Evolutionary conservation across 805 yeast species (phyloP).

Genomic region (Zygosaccharomyces bisporus): DNA sequence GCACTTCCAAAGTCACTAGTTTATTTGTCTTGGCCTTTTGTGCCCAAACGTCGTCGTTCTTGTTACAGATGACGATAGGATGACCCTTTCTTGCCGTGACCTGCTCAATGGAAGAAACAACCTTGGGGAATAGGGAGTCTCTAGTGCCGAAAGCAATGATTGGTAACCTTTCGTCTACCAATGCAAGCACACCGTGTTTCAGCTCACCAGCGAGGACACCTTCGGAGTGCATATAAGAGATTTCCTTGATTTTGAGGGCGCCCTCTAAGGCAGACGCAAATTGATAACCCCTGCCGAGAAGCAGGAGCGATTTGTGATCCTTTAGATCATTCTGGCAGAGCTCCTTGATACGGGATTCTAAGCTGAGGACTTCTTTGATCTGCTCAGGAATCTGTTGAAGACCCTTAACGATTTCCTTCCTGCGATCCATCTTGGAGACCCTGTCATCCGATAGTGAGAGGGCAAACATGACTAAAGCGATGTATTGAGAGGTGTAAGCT

Average conservation of each 20-base stretch:
- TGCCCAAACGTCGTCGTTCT: constrained; percentile 62
- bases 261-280: constrained; percentile 97
- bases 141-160: constrained; percentile 94
- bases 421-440: constrained; percentile 70
- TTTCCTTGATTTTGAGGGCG: constrained; percentile 96
- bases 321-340: constrained; percentile 72
- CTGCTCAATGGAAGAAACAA: constrained; percentile 91
- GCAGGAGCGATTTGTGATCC: constrained; percentile 78
- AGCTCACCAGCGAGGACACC: constrained; percentile 99
- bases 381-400: constrained; percentile 79
- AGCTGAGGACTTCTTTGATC: constrained; percentile 68
- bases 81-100: constrained; percentile 96
- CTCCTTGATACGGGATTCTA: constrained; percentile 69
- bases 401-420: constrained; percentile 81
- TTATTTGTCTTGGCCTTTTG: constrained; percentile 40
- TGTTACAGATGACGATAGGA: constrained; percentile 89
- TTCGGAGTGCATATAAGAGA: constrained; percentile 97
- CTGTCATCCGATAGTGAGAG: constrained; percentile 91
- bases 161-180: constrained; percentile 91
- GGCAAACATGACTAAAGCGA: constrained; percentile 96
- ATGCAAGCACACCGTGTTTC: constrained; percentile 96
- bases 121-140: constrained; percentile 94
- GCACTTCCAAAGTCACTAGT: constrained; percentile 79
- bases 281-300: constrained; percentile 97
- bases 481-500: constrained; percentile 97